Evolutionary conservation across 1,284 basidiomycete species (phyloP).

Genomic region (Sporisorium reilianum): DNA sequence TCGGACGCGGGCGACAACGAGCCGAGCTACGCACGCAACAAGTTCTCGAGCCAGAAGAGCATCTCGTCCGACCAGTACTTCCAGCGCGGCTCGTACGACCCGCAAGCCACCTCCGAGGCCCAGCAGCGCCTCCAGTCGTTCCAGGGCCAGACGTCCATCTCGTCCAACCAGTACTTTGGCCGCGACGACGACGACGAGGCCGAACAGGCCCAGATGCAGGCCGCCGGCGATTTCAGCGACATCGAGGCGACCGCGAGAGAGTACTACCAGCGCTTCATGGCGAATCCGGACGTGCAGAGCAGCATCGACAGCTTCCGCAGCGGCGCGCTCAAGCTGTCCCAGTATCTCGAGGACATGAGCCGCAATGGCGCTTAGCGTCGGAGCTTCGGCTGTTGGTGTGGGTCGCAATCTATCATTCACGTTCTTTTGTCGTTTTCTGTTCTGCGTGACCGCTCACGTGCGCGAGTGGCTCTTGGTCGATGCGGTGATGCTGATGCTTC

Average conservation of each 20-base stretch:
- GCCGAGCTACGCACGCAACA: conserved; percentile 84
- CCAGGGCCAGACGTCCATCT: conserved; percentile 92
- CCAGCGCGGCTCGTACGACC: conserved; percentile 88
- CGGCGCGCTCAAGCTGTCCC: conserved; percentile 66
- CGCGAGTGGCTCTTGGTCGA: neutral
- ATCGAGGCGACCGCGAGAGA: conserved; percentile 65
- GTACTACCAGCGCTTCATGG: conserved; percentile 68
- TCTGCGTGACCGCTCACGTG: conserved; percentile 3
- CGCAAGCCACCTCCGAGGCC: conserved; percentile 79
- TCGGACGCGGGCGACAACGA: conserved; percentile 69
- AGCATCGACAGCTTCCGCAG: conserved; percentile 66
- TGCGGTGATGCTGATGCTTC: neutral
- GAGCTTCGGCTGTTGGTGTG: neutral
- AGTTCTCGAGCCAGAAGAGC: conserved; percentile 88
- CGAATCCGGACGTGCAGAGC: conserved; percentile 68
- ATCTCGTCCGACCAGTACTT: conserved; percentile 98
- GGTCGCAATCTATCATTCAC: conserved; percentile 17
- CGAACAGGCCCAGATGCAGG: conserved; percentile 27
- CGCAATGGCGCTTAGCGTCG: conserved; percentile 61
- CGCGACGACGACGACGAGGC: conserved; percentile 83
- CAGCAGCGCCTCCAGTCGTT: conserved; percentile 85
- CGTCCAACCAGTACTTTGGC: conserved; percentile 80
- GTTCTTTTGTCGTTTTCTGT: neutral
- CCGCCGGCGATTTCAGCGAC: conserved; percentile 63
- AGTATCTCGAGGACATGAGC: conserved; percentile 68